Evolutionary conservation across 2,329 filamentous ascomycete genomes (phyloP).

Genomic region (Stylonectria norvegica): DNA sequence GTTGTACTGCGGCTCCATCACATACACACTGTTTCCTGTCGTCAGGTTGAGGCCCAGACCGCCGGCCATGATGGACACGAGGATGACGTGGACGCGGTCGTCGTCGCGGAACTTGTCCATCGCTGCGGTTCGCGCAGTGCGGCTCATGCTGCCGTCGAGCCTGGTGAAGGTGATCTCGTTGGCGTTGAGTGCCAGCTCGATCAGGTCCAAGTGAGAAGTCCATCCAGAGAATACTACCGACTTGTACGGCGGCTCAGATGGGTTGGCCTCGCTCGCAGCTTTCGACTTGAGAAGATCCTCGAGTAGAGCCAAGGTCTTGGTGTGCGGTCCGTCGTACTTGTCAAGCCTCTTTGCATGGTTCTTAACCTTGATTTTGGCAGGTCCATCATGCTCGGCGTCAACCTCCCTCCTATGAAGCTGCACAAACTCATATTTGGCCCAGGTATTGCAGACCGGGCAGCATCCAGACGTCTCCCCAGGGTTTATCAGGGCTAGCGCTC

Average conservation of each 20-base stretch:
- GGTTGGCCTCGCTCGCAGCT: constrained; percentile 57
- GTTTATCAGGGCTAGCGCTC: constrained; percentile 41
- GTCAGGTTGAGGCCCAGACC: constrained; percentile 91
- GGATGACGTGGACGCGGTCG: constrained; percentile 68
- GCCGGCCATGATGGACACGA: constrained; percentile 89
- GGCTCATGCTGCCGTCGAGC: constrained; percentile 87
- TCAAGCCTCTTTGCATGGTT: constrained; percentile 54
- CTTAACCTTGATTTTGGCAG: constrained; percentile 36
- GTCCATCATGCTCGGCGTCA: constrained; percentile 54
- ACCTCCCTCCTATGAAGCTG: constrained; percentile 63
- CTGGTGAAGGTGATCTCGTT: constrained; percentile 67
- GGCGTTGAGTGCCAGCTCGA: constrained; percentile 73
- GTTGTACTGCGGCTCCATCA: constrained; percentile 99
- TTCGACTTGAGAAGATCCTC: constrained; percentile 67
- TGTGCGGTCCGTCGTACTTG: constrained; percentile 80
- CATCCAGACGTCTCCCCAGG: constrained; percentile 41
- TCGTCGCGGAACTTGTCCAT: constrained; percentile 77
- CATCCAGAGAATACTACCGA: constrained; percentile 95
- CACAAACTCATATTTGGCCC: constrained; percentile 62
- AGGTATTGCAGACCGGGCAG: constrained; percentile 67
- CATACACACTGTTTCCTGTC: constrained; percentile 79
- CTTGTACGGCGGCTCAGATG: constrained; percentile 73
- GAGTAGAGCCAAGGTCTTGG: constrained; percentile 82
- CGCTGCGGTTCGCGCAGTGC: constrained; percentile 67
- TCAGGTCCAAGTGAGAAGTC: constrained; percentile 91